Evolutionary conservation across 208 protist genomes (phyloP).

Genomic region (Naegleria fowleri): DNA sequence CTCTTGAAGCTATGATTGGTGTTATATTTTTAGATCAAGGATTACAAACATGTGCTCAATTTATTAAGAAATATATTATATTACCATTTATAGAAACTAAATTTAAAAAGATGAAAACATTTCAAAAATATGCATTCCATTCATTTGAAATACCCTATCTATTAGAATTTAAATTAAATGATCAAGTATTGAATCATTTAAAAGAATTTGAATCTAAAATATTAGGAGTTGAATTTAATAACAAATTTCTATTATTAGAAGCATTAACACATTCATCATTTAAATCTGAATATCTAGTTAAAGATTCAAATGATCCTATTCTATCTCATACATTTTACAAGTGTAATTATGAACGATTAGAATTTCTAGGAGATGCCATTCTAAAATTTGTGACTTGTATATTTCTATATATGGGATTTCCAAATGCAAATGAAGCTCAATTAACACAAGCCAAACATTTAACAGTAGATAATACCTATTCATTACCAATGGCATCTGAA

Average conservation of each 20-base stretch:
- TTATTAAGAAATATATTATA: not conserved
- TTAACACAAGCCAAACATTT: not conserved
- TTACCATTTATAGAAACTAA: not conserved
- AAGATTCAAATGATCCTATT: not conserved
- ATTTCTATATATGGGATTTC: not conserved
- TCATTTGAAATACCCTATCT: not conserved
- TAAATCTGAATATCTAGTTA: not conserved
- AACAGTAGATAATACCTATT: not conserved
- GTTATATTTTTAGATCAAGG: conserved; percentile 6
- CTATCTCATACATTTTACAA: not conserved
- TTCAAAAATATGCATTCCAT: not conserved
- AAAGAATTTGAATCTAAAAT: not conserved
- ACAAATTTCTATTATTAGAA: not conserved
- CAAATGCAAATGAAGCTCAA: not conserved
- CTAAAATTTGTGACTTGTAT: not conserved
- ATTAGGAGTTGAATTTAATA: not conserved
- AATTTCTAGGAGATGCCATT: conserved; percentile 13
- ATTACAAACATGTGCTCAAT: not conserved
- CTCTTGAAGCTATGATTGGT: not conserved
- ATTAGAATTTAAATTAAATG: not conserved
- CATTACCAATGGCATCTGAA: not conserved
- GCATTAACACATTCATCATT: not conserved
- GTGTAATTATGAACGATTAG: conserved; percentile 25
- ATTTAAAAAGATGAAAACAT: not conserved
- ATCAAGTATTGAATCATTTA: not conserved